These are phyloP conservation scores for Argentina anserina DNA, from an alignment of 306 rosid genomes.

Conservation along the genomic window DNA sequence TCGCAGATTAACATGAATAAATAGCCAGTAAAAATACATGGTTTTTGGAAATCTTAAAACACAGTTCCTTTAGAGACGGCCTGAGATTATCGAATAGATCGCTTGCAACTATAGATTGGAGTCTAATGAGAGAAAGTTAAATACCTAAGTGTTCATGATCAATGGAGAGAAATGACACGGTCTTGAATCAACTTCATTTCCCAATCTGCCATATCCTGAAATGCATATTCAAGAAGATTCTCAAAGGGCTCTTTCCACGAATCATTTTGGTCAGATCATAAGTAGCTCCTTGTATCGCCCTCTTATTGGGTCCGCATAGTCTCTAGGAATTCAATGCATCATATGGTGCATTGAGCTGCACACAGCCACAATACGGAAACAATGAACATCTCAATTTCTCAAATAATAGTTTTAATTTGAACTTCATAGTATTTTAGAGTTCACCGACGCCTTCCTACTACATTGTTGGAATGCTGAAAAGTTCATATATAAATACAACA, in stretches of 20 bases:
- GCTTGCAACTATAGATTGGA: not conserved
- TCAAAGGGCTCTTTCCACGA: conserved; percentile 90
- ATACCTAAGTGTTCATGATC: conserved; percentile 48
- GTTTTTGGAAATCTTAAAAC: not conserved
- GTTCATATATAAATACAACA: not conserved
- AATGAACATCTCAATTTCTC: not conserved
- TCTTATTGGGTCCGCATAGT: conserved; percentile 87
- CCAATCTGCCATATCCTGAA: conserved; percentile 77
- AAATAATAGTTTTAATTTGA: not conserved
- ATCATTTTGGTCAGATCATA: conserved; percentile 76
- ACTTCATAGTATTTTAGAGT: not conserved
- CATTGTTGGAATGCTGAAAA: conserved; percentile 3
- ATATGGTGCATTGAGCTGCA: conserved; percentile 73
- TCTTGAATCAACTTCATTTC: conserved; percentile 78
- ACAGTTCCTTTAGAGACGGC: not conserved
- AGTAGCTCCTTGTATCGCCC: conserved; percentile 74
- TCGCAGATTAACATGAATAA: not conserved
- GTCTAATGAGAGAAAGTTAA: not conserved
- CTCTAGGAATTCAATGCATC: conserved; percentile 70
- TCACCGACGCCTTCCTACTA: not conserved
- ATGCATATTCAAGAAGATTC: conserved; percentile 75
- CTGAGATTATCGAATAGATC: not conserved
- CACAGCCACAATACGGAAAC: conserved; percentile 12
- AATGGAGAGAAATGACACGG: conserved; percentile 58
- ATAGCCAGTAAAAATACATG: not conserved